A percentile compares a stretch with the other conserved stretches of the same genome.
These are phyloP conservation scores for Takashimella koratensis DNA, from an alignment of 1,284 basidiomycete species.

Conservation along the genomic window DNA sequence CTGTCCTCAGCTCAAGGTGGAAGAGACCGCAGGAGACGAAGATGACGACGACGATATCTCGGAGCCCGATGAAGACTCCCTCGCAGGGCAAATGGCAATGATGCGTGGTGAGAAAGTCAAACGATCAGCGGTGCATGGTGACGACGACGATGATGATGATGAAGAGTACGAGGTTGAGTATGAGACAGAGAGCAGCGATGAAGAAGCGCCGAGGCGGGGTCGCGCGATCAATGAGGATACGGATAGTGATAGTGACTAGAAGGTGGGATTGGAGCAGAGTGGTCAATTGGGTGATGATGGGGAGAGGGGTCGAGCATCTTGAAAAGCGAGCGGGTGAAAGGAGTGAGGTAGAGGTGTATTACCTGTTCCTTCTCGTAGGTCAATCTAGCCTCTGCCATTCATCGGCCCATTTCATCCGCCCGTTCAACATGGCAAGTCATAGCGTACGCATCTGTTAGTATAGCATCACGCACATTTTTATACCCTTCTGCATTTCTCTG, in stretches of 20 bases:
- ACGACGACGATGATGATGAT: constrained; percentile 53
- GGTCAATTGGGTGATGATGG: no score
- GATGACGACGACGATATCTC: constrained; percentile 85
- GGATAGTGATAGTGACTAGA: constrained; percentile 46
- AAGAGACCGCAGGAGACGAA: constrained; percentile 62
- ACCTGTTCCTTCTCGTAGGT: no score
- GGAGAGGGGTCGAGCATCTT: no score
- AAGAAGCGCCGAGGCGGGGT: constrained; percentile 42
- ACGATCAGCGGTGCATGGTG: constrained; percentile 50
- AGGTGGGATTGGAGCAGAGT: no score
- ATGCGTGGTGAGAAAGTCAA: constrained; percentile 92
- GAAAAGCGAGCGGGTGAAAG: no score
- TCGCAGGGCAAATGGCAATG: constrained; percentile 97
- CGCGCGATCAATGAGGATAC: constrained; percentile 50
- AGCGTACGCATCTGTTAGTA: no score
- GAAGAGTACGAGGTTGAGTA: constrained; percentile 47
- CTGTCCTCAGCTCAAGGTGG: constrained; percentile 80
- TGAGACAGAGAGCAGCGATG: constrained; percentile 53
- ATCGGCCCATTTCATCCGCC: no score
- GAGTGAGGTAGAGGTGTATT: no score
- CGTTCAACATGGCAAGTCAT: no score
- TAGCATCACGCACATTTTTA: no score
- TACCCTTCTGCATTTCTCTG: no score
- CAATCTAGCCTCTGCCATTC: no score
- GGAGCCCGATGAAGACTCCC: constrained; percentile 88